phyloP scores from a whole-genome alignment of 805 yeast genomes.

The Kuraishia hungarica region DNA sequence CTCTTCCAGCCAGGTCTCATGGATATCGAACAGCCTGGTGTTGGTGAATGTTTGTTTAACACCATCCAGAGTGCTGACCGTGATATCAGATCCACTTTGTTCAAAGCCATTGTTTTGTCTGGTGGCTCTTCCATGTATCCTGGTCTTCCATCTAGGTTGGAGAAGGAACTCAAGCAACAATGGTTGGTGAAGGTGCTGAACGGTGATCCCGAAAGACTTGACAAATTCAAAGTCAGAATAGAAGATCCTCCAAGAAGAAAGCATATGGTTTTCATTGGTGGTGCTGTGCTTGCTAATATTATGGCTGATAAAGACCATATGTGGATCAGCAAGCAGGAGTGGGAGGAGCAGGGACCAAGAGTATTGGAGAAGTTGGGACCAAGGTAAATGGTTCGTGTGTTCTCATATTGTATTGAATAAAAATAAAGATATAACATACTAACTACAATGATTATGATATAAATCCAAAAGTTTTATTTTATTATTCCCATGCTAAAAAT shows the following conservation, averaged over 20 bases:
- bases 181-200: constrained; percentile 87
- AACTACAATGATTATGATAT: too few species aligned
- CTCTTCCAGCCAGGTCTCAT: constrained; percentile 92
- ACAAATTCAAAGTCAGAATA: constrained; percentile 89
- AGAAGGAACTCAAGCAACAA: constrained; percentile 91
- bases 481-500: not conserved
- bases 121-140: constrained; percentile 99
- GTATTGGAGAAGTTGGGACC: constrained; percentile 87
- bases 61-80: constrained; percentile 93
- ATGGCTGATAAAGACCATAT: constrained; percentile 98
- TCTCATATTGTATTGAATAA: not conserved
- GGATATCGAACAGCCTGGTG: constrained; percentile 94
- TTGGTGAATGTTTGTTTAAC: constrained; percentile 87
- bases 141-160: constrained; percentile 91
- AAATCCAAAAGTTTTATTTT: not conserved
- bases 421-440: not conserved
- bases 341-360: constrained; percentile 95
- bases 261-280: constrained; percentile 98
- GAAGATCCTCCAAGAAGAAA: constrained; percentile 99
- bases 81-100: constrained; percentile 82
- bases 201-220: constrained; percentile 79
- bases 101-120: constrained; percentile 85
- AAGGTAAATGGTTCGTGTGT: constrained; percentile 35
- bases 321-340: constrained; percentile 95
- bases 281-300: constrained; percentile 94